Conservation (phyloP, 2,329 filamentous ascomycete genomes). For the Pyricularia grisea region DNA sequence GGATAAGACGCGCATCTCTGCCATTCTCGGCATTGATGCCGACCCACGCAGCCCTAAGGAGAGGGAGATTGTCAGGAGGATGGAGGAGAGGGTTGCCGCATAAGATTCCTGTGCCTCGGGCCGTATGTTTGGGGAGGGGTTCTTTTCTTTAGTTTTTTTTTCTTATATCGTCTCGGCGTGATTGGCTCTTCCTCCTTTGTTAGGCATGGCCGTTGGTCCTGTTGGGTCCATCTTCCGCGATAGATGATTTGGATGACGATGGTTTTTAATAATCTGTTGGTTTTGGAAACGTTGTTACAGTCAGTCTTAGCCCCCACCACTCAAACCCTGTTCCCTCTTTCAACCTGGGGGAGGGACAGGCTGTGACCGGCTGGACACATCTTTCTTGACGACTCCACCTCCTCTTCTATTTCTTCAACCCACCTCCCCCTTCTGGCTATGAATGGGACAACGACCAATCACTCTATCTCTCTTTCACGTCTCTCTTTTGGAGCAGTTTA, state of each 20-base stretch:
- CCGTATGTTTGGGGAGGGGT: background rate
- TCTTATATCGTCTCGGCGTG: background rate
- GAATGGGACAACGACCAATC: background rate
- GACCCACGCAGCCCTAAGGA: slow-evolving; percentile 48
- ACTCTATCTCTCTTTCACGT: background rate
- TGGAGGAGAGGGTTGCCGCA: slow-evolving; percentile 31
- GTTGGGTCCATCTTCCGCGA: background rate
- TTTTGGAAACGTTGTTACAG: background rate
- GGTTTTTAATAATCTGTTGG: background rate
- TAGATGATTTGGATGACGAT: background rate
- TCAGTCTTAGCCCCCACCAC: background rate
- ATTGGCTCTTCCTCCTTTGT: background rate
- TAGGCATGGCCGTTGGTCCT: background rate
- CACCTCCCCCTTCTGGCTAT: background rate
- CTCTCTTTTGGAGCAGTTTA: background rate
- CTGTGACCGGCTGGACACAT: background rate
- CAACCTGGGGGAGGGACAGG: background rate
- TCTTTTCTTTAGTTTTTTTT: background rate
- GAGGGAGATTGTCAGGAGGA: slow-evolving; percentile 44
- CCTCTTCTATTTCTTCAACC: background rate
- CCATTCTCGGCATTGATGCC: slow-evolving; percentile 51
- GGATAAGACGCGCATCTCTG: slow-evolving; percentile 53
- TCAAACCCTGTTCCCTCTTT: background rate
- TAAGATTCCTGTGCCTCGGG: background rate
- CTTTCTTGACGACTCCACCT: background rate